Evolutionary conservation across 176 grass and related monocot genomes (phyloP), one percentile per base, ranked within the genome.

Genomic region (Microstegium vimineum): DNA sequence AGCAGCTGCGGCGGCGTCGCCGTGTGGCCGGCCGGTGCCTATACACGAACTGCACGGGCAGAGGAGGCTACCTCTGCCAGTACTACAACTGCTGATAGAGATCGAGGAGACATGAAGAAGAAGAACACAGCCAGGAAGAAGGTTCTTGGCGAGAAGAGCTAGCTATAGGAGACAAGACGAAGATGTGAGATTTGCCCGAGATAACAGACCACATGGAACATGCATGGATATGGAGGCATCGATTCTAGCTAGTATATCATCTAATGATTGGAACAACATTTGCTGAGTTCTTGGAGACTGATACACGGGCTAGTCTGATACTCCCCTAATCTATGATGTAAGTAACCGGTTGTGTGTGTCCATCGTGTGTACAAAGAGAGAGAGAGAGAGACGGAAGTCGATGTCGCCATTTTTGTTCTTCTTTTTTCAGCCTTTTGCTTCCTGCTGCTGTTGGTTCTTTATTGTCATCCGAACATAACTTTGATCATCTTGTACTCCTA

Each of bases 271-370:
- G 35, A 70, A 75, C 26, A 76, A 6, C 71, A 81, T 76, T 76
- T 56, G 77, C 40, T 37, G 42, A 25, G 78, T 86, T 86, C 83
- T 82, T 82, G 66, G 46, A 67, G 46, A 46, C 73, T 59, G 23
- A 30, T 30, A 20, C 56, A 73, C 34, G 8, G 47, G 43, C 62
- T 60, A 56, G 20, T 79, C 64, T 17, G 40, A 22, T 60, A 60
- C 56, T 60, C n/a, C n/a, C 54, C 54, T 59, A 25, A 22, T 59
- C 54, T 57, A 57, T 57, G 56, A 26, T 60, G 56, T 86, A 90
- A 31, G 18, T 82, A 78, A 51, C 78, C 36, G n/a, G 6, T 71
- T n/a, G n/a, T 82, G n/a, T 71, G 17, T 66, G n/a, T n/a, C n/a
- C n/a, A n/a, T n/a, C 37, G 52, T 85, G 56, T 81, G 76, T 60